A percentile compares a stretch with the other conserved stretches of the same genome.
phyloP scores from a whole-genome alignment of 768 basidiomycete genomes.

The Russula griseocarnosa region DNA sequence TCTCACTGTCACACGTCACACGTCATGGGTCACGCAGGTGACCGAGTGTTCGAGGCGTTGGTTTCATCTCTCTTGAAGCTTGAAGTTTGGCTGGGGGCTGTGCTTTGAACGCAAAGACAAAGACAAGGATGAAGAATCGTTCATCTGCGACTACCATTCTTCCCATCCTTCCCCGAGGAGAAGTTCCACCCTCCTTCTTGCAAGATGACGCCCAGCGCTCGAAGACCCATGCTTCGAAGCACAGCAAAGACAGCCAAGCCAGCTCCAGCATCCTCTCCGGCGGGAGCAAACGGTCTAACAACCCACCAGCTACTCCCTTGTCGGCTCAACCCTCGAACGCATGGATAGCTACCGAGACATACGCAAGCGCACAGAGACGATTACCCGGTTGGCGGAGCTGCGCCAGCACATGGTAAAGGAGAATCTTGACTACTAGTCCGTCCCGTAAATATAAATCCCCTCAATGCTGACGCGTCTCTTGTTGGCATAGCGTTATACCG shows the following conservation, averaged over 20 bases:
- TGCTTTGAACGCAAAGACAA: slow-evolving; percentile 27
- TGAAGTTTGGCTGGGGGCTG: slow-evolving; percentile 27
- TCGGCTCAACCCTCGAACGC: slow-evolving; percentile 29
- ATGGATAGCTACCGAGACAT: slow-evolving; percentile 31
- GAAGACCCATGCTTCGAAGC: slow-evolving; percentile 20
- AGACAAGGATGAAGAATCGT: slow-evolving; percentile 26
- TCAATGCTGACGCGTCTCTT: slow-evolving; percentile 7
- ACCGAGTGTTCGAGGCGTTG: too few species aligned
- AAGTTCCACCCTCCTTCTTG: slow-evolving; percentile 13
- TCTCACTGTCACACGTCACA: too few species aligned
- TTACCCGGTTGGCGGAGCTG: slow-evolving; percentile 22
- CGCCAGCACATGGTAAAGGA: slow-evolving; percentile 29
- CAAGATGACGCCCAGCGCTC: slow-evolving; percentile 20
- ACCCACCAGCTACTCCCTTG: slow-evolving; percentile 27
- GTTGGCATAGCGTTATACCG: slow-evolving; percentile 58
- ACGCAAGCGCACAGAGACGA: slow-evolving; percentile 29
- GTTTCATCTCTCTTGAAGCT: too few species aligned
- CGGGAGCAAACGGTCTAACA: slow-evolving; percentile 24
- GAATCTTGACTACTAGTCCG: slow-evolving; percentile 28
- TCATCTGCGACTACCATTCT: slow-evolving; percentile 26
- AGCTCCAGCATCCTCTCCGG: slow-evolving; percentile 19
- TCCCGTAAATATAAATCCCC: neutral
- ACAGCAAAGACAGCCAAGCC: slow-evolving; percentile 16
- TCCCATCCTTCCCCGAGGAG: slow-evolving; percentile 27
- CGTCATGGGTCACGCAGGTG: too few species aligned